Base-by-base conservation (phyloP, 2,329 filamentous ascomycete genomes). In the Alternaria viburni region DNA sequence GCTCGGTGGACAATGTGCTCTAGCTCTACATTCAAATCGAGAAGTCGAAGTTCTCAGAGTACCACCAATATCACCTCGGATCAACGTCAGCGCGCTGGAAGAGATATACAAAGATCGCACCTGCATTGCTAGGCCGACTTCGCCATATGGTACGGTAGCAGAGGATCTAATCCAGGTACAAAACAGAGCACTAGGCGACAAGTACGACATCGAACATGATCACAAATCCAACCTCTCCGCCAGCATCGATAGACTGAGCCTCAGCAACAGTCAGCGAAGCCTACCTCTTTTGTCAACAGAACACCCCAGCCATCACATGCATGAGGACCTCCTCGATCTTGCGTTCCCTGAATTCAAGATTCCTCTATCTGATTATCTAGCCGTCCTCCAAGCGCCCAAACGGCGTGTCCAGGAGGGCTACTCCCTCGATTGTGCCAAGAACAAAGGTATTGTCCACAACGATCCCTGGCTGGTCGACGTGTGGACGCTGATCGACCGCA, bases 401-500 rank as follows among this genome's bases (percentile, higher is more conserved):
- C 78, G 83, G 65, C 83, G 88, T 13, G 89, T 87, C 70, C 81
- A 83, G 61, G 86, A 87, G 72, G 88, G 84, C 15, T 86, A 86
- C 65, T 78, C 82, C 7, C 83, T 89, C 50, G 83, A 93, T 71
- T 89, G 88, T 62, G 79, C 81, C 15, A 86, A 83, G 51, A 96
- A 96, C 72, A 86, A 86, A 65, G 80, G 85, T 6, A 86, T 94
- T n/a, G 85, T 91, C 1, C 83, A 85, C 6, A 91, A 93, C 64
- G 90, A 94, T 71, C 87, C 87, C 28, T 92, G 91, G 87, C 82
- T 95, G n/a, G 86, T 89, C 61, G 90, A 91, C 59, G 82, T 92
- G n/a, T 96, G 93, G 93, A 87, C 88, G 50, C 92, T 91, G 85
- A 84, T 94, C 51, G 85, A 87, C 62, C 88, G 91, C n/a, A 80